Percentiles rank a stretch among this genome's conserved stretches.
Conservation (phyloP, 1,284 basidiomycete genomes). For the Boletellus dicymbophilus region DNA sequence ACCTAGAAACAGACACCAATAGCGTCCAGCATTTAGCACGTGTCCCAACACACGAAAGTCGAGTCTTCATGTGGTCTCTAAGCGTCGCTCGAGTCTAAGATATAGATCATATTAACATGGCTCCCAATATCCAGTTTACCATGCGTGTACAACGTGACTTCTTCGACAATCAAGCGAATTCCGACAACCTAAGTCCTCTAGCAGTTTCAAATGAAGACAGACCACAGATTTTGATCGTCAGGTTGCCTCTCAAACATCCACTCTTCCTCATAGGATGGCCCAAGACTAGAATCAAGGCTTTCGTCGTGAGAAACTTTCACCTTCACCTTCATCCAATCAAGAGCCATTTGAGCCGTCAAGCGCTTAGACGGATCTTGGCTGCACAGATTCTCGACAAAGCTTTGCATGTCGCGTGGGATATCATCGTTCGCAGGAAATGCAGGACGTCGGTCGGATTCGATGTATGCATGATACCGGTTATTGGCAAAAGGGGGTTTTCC, state of each 20-base stretch:
- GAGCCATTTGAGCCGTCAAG: conserved; percentile 20
- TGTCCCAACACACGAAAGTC: too few species aligned
- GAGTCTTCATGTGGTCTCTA: too few species aligned
- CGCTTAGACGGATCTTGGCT: conserved; percentile 11
- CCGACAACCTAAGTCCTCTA: too few species aligned
- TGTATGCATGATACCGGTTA: background rate
- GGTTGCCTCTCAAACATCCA: conserved; percentile 18
- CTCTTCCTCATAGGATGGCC: conserved; percentile 16
- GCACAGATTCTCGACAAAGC: conserved; percentile 29
- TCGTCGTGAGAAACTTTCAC: conserved; percentile 14
- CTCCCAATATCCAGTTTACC: too few species aligned
- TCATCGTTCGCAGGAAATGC: conserved; percentile 9
- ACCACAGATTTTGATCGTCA: conserved; percentile 15
- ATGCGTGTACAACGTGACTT: too few species aligned
- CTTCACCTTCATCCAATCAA: conserved; percentile 19
- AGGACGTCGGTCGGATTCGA: conserved; percentile 5
- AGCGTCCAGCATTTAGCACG: too few species aligned
- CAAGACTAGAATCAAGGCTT: background rate
- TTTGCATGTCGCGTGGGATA: conserved; percentile 28
- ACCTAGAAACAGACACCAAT: too few species aligned
- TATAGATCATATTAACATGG: too few species aligned
- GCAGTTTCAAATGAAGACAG: conserved; percentile 6
- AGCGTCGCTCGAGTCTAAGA: too few species aligned
- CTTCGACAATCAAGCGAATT: too few species aligned
- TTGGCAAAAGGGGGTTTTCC: conserved; percentile 9